Evolutionary conservation across 1,139 yeast species (phyloP).

Genomic region (Kodamaea ohmeri): DNA sequence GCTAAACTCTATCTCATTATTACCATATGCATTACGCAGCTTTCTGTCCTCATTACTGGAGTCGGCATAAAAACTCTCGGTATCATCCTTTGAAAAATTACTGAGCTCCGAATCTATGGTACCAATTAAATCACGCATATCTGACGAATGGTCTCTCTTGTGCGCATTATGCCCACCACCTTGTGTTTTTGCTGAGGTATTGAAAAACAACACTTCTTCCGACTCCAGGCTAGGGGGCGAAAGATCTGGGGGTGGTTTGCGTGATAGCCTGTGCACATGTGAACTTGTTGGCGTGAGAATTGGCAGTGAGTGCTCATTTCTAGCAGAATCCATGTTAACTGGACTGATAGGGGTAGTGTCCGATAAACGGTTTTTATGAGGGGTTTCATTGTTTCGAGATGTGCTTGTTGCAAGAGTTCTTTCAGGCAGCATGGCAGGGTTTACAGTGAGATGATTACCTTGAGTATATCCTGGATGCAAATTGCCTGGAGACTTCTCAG

Average conservation of each 20-base stretch:
- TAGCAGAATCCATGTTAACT: neutral
- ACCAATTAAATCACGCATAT: slow-evolving; percentile 20
- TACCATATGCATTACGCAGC: too few relatives aligned
- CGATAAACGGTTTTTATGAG: neutral
- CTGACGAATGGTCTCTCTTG: neutral
- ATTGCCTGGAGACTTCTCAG: slow-evolving; percentile 3
- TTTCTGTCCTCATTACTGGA: too few relatives aligned
- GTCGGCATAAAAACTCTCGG: too few relatives aligned
- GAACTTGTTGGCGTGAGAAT: neutral
- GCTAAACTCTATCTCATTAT: too few relatives aligned
- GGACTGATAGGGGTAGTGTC: slow-evolving; percentile 4
- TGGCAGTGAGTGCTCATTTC: neutral
- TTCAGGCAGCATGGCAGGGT: too few relatives aligned
- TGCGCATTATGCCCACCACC: neutral
- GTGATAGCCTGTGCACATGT: slow-evolving; percentile 10
- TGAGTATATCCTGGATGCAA: neutral
- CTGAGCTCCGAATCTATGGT: slow-evolving; percentile 20
- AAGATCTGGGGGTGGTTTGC: slow-evolving; percentile 26
- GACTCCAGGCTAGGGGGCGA: slow-evolving; percentile 11
- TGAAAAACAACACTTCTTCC: slow-evolving; percentile 12
- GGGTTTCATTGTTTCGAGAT: too few relatives aligned
- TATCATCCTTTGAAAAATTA: slow-evolving; percentile 5
- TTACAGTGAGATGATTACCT: too few relatives aligned
- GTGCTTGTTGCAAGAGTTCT: too few relatives aligned
- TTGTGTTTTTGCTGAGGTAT: slow-evolving; percentile 3